Conservation (phyloP, 2,329 filamentous ascomycete genomes). For the Sordariomycetes sp. region DNA sequence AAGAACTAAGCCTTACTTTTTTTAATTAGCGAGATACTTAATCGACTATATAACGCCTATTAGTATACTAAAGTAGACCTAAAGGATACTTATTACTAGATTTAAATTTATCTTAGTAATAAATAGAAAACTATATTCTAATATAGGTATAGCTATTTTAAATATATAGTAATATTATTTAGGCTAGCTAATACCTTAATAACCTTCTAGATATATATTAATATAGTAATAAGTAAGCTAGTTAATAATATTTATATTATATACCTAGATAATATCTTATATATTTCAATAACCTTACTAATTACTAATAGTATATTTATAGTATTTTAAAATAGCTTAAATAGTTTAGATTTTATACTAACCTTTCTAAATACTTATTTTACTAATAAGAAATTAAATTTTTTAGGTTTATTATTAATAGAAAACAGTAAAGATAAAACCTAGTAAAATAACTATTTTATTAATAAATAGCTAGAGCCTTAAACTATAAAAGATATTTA, state of each 20-base stretch:
- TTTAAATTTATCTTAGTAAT: slow-evolving; percentile 16
- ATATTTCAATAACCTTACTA: not conserved
- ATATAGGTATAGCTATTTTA: slow-evolving; percentile 16
- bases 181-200: slow-evolving; percentile 10
- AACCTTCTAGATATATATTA: slow-evolving; percentile 11
- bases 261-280: not conserved
- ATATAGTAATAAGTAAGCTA: slow-evolving; percentile 8
- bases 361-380: not conserved
- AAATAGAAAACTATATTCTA: slow-evolving; percentile 19
- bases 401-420: not conserved
- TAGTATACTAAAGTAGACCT: slow-evolving; percentile 9
- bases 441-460: not conserved
- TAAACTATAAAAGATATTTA: not conserved
- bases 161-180: slow-evolving; percentile 19
- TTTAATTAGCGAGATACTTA: not conserved
- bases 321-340: not conserved
- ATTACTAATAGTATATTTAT: not conserved
- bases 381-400: not conserved
- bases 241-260: slow-evolving; percentile 9
- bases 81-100: slow-evolving; percentile 14
- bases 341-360: not conserved
- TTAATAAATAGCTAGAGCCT: not conserved
- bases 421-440: not conserved
- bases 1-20: slow-evolving; percentile 11
- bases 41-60: not conserved